Conservation (phyloP, 1,284 basidiomycete species). For the Boletus sp. region DNA sequence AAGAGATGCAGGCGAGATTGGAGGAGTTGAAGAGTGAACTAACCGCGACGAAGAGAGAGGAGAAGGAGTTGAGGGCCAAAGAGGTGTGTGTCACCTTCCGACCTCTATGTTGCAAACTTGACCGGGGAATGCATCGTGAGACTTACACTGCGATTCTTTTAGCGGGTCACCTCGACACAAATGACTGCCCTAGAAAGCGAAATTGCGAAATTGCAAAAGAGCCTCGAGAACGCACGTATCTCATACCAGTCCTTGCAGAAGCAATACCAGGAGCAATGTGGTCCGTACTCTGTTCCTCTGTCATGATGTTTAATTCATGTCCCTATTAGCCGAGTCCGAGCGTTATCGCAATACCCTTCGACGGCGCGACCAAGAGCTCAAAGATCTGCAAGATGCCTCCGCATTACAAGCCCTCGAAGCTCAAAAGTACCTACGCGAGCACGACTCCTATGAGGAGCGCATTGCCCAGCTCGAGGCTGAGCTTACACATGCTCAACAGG, state of each 20-base stretch:
- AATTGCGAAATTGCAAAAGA: constrained; percentile 67
- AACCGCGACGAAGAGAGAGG: constrained; percentile 72
- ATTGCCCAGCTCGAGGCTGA: constrained; percentile 64
- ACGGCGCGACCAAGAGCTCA: constrained; percentile 68
- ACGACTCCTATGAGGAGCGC: constrained; percentile 65
- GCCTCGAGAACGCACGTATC: constrained; percentile 62
- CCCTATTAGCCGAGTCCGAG: constrained; percentile 62
- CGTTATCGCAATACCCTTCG: constrained; percentile 71
- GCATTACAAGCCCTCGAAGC: constrained; percentile 60
- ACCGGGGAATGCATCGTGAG: neutral
- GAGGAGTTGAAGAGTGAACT: constrained; percentile 76
- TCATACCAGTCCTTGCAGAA: constrained; percentile 74
- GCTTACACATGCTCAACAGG: constrained; percentile 61
- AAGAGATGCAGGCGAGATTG: constrained; percentile 67
- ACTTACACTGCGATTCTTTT: constrained; percentile 10
- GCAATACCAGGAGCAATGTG: constrained; percentile 81
- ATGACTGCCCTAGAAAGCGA: constrained; percentile 73
- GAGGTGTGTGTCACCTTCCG: constrained; percentile 48
- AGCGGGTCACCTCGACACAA: constrained; percentile 62
- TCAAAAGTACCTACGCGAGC: constrained; percentile 58
- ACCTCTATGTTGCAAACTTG: neutral
- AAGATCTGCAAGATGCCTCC: constrained; percentile 54
- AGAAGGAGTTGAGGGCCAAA: constrained; percentile 82
- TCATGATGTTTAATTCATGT: constrained; percentile 2
- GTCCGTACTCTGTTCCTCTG: constrained; percentile 41